Conservation (phyloP, 805 yeast genomes). For the Candida suzukii region DNA sequence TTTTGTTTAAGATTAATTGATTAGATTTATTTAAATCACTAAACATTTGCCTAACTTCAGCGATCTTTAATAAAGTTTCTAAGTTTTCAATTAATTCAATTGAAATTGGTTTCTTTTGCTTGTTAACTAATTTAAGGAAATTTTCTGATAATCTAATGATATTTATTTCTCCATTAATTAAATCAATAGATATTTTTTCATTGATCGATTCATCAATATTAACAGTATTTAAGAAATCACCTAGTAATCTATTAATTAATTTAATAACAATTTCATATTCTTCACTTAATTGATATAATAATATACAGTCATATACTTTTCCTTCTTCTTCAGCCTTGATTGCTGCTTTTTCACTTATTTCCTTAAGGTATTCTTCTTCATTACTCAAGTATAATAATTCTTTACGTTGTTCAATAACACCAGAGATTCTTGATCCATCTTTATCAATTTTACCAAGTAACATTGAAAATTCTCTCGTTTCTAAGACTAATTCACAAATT, state of each 20-base stretch:
- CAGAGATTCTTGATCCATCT: slow-evolving; percentile 74
- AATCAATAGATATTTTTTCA: slow-evolving; percentile 12
- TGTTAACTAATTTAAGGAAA: slow-evolving; percentile 42
- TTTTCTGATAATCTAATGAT: slow-evolving; percentile 40
- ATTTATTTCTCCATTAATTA: slow-evolving; percentile 36
- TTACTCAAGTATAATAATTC: slow-evolving; percentile 51
- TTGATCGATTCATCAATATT: slow-evolving; percentile 32
- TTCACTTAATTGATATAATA: slow-evolving; percentile 81
- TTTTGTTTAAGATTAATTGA: slow-evolving; percentile 30
- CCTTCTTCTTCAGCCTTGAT: slow-evolving; percentile 88
- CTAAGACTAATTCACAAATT: slow-evolving; percentile 73
- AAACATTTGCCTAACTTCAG: slow-evolving; percentile 51
- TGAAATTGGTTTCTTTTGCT: slow-evolving; percentile 47
- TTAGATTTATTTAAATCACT: slow-evolving; percentile 36
- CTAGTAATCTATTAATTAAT: slow-evolving; percentile 66
- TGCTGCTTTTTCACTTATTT: slow-evolving; percentile 82
- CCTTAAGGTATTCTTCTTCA: slow-evolving; percentile 53
- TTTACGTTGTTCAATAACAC: slow-evolving; percentile 76
- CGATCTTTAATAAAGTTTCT: slow-evolving; percentile 54
- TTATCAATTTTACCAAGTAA: slow-evolving; percentile 77
- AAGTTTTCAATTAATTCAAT: slow-evolving; percentile 58
- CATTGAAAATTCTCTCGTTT: slow-evolving; percentile 76
- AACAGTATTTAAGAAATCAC: slow-evolving; percentile 67
- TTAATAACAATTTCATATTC: slow-evolving; percentile 77
- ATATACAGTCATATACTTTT: slow-evolving; percentile 73